Percentiles rank a stretch among this genome's conserved stretches.
Conservation (phyloP, 1,284 basidiomycete species). For the Rhodotorula sp. region DNA sequence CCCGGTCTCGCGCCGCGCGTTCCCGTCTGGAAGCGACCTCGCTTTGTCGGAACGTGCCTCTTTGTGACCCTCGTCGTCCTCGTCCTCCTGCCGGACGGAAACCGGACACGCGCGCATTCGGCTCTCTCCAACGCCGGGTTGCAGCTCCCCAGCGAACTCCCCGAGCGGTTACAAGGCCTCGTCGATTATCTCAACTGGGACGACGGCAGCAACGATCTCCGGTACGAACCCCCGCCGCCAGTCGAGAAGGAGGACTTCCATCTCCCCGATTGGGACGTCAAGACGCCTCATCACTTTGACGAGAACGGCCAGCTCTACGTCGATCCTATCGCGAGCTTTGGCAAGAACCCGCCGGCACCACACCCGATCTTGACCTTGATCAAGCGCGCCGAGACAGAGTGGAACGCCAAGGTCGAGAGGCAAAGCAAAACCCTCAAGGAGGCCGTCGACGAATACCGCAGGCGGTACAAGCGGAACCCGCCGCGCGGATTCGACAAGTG, state of each 20-base stretch:
- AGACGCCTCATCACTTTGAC: conserved; percentile 27
- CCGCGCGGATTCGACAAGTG: conserved; percentile 48
- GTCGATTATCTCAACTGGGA: conserved; percentile 37
- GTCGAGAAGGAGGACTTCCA: conserved; percentile 21
- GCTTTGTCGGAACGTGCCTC: conserved; percentile 29
- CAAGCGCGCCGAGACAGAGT: conserved; percentile 52
- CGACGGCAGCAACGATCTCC: conserved; percentile 35
- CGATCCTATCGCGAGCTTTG: conserved; percentile 31
- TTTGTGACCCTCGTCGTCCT: conserved; percentile 35
- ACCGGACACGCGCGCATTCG: conserved; percentile 30
- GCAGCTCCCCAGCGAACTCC: conserved; percentile 39
- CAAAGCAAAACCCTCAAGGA: conserved; percentile 54
- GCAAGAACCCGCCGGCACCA: conserved; percentile 15
- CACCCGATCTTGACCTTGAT: conserved; percentile 51
- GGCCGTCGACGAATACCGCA: conserved; percentile 53
- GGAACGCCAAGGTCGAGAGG: conserved; percentile 50
- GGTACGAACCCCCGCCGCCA: conserved; percentile 27
- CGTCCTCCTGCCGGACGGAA: conserved; percentile 39
- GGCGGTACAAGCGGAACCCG: conserved; percentile 51
- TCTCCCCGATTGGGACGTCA: conserved; percentile 16
- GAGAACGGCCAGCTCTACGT: conserved; percentile 39
- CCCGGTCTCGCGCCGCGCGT: background rate
- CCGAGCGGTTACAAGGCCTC: conserved; percentile 37
- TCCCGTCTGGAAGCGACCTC: conserved; percentile 10
- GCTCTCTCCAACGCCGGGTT: conserved; percentile 40